Percentiles rank a stretch among this genome's conserved stretches.
These are phyloP conservation scores for Monosporascus ibericus DNA, from an alignment of 2,329 filamentous ascomycete species.

Conservation along the genomic window DNA sequence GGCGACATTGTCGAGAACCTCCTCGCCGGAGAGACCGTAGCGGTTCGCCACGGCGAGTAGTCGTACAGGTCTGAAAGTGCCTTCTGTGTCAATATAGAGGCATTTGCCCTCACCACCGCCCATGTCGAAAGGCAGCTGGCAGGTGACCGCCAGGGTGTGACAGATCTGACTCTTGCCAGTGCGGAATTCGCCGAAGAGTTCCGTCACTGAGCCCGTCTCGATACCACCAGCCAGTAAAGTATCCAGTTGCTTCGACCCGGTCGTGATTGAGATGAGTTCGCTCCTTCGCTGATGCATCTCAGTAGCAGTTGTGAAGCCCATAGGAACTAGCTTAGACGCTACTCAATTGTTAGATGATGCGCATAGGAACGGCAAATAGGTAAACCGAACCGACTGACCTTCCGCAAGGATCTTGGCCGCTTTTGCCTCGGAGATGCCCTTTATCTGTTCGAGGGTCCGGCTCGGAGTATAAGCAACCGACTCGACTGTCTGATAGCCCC, in stretches of 20 bases:
- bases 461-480: conserved; percentile 87
- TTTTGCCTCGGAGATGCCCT: conserved; percentile 96
- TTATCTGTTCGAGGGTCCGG: conserved; percentile 84
- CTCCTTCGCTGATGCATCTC: conserved; percentile 98
- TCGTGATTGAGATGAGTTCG: conserved; percentile 96
- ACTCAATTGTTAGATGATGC: conserved; percentile 8
- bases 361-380: conserved; percentile 1
- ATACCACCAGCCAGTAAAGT: conserved; percentile 90
- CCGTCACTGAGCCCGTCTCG: conserved; percentile 95
- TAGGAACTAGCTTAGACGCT: conserved; percentile 94
- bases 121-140: conserved; percentile 97
- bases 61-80: conserved; percentile 90
- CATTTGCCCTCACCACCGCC: conserved; percentile 97
- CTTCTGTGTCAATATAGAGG: conserved; percentile 96
- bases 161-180: conserved; percentile 99
- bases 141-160: conserved; percentile 96
- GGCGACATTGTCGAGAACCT: conserved; percentile 96
- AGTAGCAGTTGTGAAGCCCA: conserved; percentile 98
- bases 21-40: conserved; percentile 91
- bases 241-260: conserved; percentile 94
- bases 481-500: conserved; percentile 92
- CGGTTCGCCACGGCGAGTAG: conserved; percentile 87
- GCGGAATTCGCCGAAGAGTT: conserved; percentile 95
- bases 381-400: conserved; percentile 49
- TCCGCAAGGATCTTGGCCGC: conserved; percentile 86